Percentiles rank a stretch among this genome's conserved stretches.
These are phyloP conservation scores for Euryodendron excelsum DNA, from an alignment of 148 eudicot genomes.

Conservation along the genomic window DNA sequence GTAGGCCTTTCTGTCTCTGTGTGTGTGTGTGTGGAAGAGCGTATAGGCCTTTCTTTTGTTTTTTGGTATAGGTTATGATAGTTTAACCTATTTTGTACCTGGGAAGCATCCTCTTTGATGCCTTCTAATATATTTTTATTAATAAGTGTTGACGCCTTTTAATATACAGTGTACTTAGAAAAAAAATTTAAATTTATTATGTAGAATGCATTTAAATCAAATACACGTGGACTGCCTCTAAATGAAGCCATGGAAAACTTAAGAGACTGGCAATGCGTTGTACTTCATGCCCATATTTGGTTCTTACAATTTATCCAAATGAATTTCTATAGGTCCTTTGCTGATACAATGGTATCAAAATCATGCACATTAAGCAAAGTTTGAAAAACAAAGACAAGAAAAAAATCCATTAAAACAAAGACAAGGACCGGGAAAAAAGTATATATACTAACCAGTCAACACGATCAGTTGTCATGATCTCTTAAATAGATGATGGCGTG, in stretches of 20 bases:
- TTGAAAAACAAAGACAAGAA: not conserved
- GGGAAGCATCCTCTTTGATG: no score
- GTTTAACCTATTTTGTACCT: no score
- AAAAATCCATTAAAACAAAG: not conserved
- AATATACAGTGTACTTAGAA: no score
- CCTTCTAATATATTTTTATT: no score
- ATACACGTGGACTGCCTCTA: not conserved
- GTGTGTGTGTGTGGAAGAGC: no score
- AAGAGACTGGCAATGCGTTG: not conserved
- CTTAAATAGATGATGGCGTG: slow-evolving; percentile 65
- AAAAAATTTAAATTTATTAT: no score
- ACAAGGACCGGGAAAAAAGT: not conserved
- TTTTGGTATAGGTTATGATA: no score
- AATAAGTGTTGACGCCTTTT: no score
- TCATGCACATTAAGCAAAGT: not conserved
- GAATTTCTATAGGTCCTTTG: not conserved
- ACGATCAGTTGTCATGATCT: slow-evolving; percentile 44
- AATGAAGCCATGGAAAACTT: not conserved
- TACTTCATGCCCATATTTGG: not conserved
- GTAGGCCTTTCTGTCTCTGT: no score
- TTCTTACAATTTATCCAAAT: not conserved
- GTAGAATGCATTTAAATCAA: not conserved
- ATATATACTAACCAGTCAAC: slow-evolving; percentile 41
- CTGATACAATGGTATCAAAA: not conserved
- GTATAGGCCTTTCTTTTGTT: no score